Conservation (phyloP, 179 eudicot genomes). For the Heliamphora pulchella region DNA sequence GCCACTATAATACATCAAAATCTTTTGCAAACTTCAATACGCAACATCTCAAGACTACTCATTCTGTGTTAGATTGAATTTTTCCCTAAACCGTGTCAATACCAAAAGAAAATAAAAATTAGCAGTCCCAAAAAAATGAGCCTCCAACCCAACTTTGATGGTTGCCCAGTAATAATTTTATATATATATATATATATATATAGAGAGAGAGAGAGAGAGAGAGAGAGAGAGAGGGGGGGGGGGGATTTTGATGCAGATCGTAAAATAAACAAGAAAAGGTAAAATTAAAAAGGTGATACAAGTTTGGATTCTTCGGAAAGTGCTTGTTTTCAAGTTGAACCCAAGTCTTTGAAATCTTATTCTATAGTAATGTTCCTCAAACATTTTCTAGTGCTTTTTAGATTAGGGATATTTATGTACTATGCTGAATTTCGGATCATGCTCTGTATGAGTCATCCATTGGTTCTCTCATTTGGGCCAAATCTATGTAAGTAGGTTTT, state of each 20-base stretch:
- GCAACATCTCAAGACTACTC: background rate
- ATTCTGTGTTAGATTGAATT: background rate
- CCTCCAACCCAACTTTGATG: background rate
- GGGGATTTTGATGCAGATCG: background rate
- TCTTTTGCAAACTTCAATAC: background rate
- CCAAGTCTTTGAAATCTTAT: background rate
- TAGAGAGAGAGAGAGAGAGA: too few species aligned
- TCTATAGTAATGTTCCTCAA: background rate
- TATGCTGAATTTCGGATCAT: background rate
- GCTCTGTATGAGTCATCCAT: too few species aligned
- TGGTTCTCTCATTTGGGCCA: too few species aligned
- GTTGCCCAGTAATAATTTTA: background rate
- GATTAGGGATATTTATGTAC: background rate
- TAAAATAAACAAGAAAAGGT: background rate
- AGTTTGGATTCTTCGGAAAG: background rate
- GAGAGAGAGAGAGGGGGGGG: background rate
- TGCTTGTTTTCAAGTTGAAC: background rate
- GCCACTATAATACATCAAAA: background rate
- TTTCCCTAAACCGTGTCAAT: background rate
- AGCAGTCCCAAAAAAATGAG: background rate
- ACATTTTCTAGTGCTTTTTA: background rate
- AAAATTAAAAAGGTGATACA: background rate
- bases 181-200: too few species aligned
- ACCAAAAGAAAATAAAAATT: background rate
- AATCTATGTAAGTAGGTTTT: too few species aligned